Evolutionary conservation across 371 early-diverging fungal genomes (phyloP).

Genomic region (Umbelopsis sp.): DNA sequence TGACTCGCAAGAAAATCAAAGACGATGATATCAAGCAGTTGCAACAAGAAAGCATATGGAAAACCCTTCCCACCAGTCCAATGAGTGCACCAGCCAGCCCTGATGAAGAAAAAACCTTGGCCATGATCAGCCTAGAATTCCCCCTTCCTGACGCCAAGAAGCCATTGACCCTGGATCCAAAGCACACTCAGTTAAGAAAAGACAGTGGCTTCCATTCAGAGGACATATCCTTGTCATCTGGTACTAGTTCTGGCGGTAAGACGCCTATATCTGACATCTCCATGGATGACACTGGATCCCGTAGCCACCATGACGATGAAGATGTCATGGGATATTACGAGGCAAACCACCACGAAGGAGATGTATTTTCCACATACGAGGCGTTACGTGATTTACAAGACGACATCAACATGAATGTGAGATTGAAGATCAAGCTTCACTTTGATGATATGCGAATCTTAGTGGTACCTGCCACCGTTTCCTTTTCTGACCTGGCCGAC

Average conservation of each 20-base stretch:
- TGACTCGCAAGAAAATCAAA: constrained; percentile 13
- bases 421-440: constrained; percentile 74
- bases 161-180: not conserved
- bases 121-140: constrained; percentile 13
- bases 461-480: constrained; percentile 56
- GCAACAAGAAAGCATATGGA: constrained; percentile 7
- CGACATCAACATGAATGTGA: constrained; percentile 1
- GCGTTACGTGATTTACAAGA: constrained; percentile 14
- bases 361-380: constrained; percentile 9
- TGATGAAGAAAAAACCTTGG: not conserved
- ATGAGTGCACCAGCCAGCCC: not conserved
- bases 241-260: constrained; percentile 1
- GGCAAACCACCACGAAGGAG: constrained; percentile 1
- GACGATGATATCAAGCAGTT: constrained; percentile 7
- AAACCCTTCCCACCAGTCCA: constrained; percentile 1
- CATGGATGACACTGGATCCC: not conserved
- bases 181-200: not conserved
- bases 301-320: constrained; percentile 13
- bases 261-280: not conserved
- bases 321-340: constrained; percentile 19
- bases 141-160: not conserved
- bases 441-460: constrained; percentile 69
- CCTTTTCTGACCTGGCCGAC: constrained; percentile 56
- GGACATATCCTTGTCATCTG: not conserved
- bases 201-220: constrained; percentile 6